Evolutionary conservation across 225 moss, liverwort and hornwort species (phyloP).

Genomic region (Sphagnum tenellum): DNA sequence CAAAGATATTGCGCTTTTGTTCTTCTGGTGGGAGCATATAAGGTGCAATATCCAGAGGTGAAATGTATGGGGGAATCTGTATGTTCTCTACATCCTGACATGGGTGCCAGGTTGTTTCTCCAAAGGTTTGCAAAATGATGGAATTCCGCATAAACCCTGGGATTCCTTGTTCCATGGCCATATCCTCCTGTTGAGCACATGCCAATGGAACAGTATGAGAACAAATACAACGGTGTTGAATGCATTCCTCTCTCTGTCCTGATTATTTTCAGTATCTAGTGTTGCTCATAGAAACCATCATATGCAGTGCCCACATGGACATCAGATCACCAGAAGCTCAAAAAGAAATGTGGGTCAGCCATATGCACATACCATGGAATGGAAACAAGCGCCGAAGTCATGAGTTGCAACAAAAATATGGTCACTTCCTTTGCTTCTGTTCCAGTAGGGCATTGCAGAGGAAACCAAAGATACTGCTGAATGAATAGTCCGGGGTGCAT

Average conservation of each 20-base stretch:
- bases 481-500: conserved; percentile 51
- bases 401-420: conserved; percentile 91
- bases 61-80: conserved; percentile 78
- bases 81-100: conserved; percentile 67
- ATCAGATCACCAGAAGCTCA: no score
- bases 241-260: no score
- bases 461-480: conserved; percentile 71
- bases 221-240: background rate
- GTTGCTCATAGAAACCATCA: no score
- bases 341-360: no score
- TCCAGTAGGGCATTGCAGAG: conserved; percentile 68
- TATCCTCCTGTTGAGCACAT: conserved; percentile 29
- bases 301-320: no score
- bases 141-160: conserved; percentile 64
- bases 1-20: conserved; percentile 57
- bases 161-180: conserved; percentile 56
- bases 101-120: conserved; percentile 56
- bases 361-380: conserved; percentile 39
- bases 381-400: conserved; percentile 90
- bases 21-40: conserved; percentile 32
- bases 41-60: conserved; percentile 36
- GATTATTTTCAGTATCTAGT: no score
- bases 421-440: conserved; percentile 70
- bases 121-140: conserved; percentile 83
- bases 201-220: background rate